Evolutionary conservation across 371 early-diverging fungal species (phyloP), one percentile per base, ranked within the genome.

Genomic region (Circinella minor): DNA sequence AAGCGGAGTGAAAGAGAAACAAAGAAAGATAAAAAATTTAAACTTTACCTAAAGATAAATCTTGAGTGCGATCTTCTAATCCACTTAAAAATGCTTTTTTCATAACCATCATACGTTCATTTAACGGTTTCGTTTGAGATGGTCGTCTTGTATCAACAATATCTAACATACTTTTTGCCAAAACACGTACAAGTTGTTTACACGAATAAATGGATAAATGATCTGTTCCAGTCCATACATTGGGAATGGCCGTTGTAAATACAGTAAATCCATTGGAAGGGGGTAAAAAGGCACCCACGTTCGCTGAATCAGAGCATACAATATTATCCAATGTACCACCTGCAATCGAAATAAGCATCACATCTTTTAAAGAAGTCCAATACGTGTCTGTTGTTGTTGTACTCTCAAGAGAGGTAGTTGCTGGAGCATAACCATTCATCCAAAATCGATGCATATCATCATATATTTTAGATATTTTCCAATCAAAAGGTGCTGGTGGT

Each of bases 171-270:
- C 89, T 75, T 15, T 77, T 79, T 4, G 91, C 85, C 17, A 93
- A 71, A 10, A 86, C 85, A 14, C 82, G 81, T 13, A 92, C 91
- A 51, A 98, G 81, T 77, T 98, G 98, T 67, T 92, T 92, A 73
- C 98, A 98, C 90, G 98, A 98, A 65, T 97, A 79, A 66, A 96
- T 92, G 18, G 91, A 88, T 36, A 91, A 87, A 78, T 98, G 99
- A 74, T 97, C 98, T 27, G 91, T 86, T 3, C 93, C 87, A 13
- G 93, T 88, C 99, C 99, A 98, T 4, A 95, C 96, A 43, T 87
- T 76, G 20, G 94, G 93, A 37, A 97, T 88, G 0, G 90, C 90
- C 7, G 95, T 92, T 11, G 95, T 87, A 55, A 81, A 89, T 7
- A 91, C 89, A 48, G 93, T 93, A 61, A 94, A 91, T 0, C 96